Evolutionary conservation across 1,139 yeast species (phyloP).

Genomic region (Debaryomyces subglobosus): DNA sequence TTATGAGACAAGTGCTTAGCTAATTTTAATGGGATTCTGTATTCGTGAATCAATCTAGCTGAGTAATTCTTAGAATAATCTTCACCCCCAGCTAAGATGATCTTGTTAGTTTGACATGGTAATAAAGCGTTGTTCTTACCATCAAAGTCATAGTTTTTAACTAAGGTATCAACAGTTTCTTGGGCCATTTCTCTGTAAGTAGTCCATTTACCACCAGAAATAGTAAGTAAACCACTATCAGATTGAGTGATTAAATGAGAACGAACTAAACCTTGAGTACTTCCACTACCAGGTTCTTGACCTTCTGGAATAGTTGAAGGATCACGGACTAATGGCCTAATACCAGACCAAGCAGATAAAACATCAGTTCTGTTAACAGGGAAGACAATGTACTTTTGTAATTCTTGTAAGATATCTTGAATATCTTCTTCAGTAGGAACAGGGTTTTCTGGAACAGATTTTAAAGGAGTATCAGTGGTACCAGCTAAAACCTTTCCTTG

Average conservation of each 20-base stretch:
- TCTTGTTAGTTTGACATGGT: conserved; percentile 65
- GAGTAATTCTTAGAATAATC: conserved; percentile 65
- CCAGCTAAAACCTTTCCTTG: conserved; percentile 97
- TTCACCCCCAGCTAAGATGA: conserved; percentile 78
- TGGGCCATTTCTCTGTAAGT: conserved; percentile 98
- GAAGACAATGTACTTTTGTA: conserved; percentile 87
- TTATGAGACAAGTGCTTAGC: conserved; percentile 84
- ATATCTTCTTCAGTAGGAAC: conserved; percentile 88
- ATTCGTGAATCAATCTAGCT: conserved; percentile 81
- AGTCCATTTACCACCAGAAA: conserved; percentile 98
- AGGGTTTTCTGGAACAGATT: conserved; percentile 79
- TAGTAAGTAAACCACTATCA: conserved; percentile 76
- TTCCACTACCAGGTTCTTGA: conserved; percentile 39
- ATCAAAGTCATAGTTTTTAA: conserved; percentile 51
- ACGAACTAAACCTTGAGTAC: conserved; percentile 86
- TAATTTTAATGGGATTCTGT: conserved; percentile 70
- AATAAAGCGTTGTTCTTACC: conserved; percentile 34
- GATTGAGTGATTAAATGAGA: conserved; percentile 81
- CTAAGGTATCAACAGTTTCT: conserved; percentile 82
- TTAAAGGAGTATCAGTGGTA: conserved; percentile 86
- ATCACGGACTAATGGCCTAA: conserved; percentile 91
- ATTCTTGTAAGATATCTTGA: conserved; percentile 81
- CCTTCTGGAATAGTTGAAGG: conserved; percentile 63
- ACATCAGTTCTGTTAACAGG: conserved; percentile 91
- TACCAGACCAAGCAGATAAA: conserved; percentile 95